Percentiles rank a stretch among this genome's conserved stretches.
These are phyloP conservation scores for Phenoliferia sp. DNA, from an alignment of 1,284 basidiomycete species.

Conservation along the genomic window DNA sequence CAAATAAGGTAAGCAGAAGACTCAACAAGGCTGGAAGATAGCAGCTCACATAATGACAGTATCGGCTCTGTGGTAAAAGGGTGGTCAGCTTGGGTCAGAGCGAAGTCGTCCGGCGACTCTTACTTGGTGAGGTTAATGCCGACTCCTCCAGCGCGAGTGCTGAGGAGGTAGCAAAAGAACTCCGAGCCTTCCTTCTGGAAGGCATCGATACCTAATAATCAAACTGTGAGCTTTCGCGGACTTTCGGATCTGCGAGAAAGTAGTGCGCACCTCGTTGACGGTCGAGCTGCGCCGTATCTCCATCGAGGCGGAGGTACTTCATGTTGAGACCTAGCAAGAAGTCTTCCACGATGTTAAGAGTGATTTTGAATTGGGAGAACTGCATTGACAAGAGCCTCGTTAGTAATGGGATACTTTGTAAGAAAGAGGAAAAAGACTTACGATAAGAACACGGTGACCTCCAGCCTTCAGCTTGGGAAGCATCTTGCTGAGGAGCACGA, in stretches of 20 bases:
- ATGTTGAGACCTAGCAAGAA: conserved; percentile 40
- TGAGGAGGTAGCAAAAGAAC: conserved; percentile 41
- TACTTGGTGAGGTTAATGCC: conserved; percentile 46
- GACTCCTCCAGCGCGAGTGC: conserved; percentile 31
- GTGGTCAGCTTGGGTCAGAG: too few relatives aligned
- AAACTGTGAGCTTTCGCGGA: background rate
- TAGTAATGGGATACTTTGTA: background rate
- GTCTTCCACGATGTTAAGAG: conserved; percentile 41
- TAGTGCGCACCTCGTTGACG: conserved; percentile 13
- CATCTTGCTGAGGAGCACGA: conserved; percentile 37
- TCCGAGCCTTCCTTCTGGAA: conserved; percentile 83
- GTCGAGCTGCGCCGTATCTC: conserved; percentile 32
- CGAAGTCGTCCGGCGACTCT: too few relatives aligned
- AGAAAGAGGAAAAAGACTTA: background rate
- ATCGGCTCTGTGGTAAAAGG: too few relatives aligned
- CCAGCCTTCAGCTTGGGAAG: conserved; percentile 41
- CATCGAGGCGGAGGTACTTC: conserved; percentile 40
- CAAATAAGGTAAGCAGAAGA: background rate
- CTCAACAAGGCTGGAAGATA: too few relatives aligned
- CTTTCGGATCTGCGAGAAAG: conserved; percentile 21
- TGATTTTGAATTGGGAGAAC: conserved; percentile 41
- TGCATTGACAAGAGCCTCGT: background rate
- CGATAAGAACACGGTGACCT: conserved; percentile 39
- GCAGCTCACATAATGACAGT: conserved; percentile 86
- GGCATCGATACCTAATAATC: conserved; percentile 62